Evolutionary conservation across 345 rosid species (phyloP).

Genomic region (Ceriops decandra): DNA sequence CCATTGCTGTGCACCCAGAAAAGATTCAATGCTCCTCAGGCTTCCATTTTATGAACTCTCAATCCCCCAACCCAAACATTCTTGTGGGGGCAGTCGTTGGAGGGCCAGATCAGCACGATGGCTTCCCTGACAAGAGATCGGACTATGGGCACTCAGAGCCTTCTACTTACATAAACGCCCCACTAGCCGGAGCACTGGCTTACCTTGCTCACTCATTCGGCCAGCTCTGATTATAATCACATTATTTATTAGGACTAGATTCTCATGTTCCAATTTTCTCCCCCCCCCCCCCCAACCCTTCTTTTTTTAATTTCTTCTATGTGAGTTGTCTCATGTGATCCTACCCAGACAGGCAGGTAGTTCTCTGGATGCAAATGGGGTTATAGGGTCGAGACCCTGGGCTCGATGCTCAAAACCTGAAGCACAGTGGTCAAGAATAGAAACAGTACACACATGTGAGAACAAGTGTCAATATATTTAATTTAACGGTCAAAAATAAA

Average conservation of each 20-base stretch:
- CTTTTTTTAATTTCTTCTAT: not conserved
- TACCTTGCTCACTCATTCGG: conserved; percentile 72
- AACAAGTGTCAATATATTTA: conserved; percentile 17
- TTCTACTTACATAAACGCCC: conserved; percentile 27
- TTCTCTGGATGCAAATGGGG: conserved; percentile 5
- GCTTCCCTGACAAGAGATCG: conserved; percentile 26
- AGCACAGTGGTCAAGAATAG: conserved; percentile 24
- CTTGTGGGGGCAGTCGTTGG: conserved; percentile 27
- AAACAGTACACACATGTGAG: conserved; percentile 10
- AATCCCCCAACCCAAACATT: conserved; percentile 28
- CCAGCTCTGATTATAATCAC: conserved; percentile 43
- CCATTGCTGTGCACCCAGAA: conserved; percentile 15
- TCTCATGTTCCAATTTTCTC: not conserved
- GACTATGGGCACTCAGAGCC: conserved; percentile 31
- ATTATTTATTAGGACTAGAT: not conserved
- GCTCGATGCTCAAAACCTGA: conserved; percentile 37
- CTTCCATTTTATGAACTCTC: conserved; percentile 18
- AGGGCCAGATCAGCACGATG: conserved; percentile 25
- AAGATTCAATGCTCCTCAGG: conserved; percentile 27
- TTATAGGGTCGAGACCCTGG: conserved; percentile 16
- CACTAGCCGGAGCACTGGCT: conserved; percentile 21
- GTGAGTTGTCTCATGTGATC: not conserved
- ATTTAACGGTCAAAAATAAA: conserved; percentile 1
- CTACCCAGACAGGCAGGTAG: not conserved
- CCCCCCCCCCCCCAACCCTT: not conserved